phyloP scores from a whole-genome alignment of 176 grass and related monocot species.

The Musa beccarii region DNA sequence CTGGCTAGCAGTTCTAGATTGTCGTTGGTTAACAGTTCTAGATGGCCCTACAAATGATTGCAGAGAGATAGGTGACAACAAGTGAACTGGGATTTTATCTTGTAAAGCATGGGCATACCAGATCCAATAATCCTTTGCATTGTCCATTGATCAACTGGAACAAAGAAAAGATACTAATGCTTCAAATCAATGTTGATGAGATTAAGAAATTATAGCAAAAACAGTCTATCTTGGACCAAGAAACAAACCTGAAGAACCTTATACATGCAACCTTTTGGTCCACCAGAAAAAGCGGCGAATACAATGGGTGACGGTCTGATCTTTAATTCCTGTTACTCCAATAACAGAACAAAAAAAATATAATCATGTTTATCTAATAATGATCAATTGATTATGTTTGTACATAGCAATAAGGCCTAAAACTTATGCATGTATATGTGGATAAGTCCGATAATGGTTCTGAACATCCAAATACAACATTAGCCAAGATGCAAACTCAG shows the following conservation, averaged over 20 bases:
- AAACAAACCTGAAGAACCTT: constrained; percentile 82
- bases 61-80: background rate
- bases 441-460: too few species aligned
- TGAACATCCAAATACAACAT: too few species aligned
- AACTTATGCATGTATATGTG: too few species aligned
- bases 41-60: background rate
- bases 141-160: constrained; percentile 50
- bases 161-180: constrained; percentile 9
- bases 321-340: constrained; percentile 61
- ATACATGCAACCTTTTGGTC: constrained; percentile 90
- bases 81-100: background rate
- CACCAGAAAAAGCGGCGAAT: constrained; percentile 77
- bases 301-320: constrained; percentile 47
- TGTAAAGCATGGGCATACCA: constrained; percentile 32
- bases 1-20: background rate
- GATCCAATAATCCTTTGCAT: constrained; percentile 28
- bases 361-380: background rate
- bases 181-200: background rate
- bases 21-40: too few species aligned
- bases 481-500: too few species aligned
- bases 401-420: too few species aligned
- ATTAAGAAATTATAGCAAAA: constrained; percentile 17
- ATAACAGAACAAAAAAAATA: background rate
- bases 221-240: background rate
- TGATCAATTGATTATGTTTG: too few species aligned